Conservation (phyloP, 495 filamentous ascomycete genomes). For the Tuber magnatum region DNA sequence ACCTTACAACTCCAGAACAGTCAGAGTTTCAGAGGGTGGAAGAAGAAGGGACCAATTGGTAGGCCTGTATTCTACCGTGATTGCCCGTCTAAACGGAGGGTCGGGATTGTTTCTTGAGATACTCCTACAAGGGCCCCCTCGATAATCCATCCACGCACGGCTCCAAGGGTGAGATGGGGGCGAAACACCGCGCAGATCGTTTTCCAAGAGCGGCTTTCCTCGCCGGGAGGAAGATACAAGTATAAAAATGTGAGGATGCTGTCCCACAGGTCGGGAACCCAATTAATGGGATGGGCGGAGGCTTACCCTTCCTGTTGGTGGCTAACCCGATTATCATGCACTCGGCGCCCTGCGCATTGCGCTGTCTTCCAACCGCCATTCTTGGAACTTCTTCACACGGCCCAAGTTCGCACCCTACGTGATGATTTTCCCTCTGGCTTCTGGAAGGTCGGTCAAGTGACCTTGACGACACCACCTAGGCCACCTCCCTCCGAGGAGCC, state of each 20-base stretch:
- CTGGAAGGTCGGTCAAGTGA: slow-evolving; percentile 37
- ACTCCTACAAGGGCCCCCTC: slow-evolving; percentile 35
- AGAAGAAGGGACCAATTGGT: slow-evolving; percentile 21
- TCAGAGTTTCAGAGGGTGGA: slow-evolving; percentile 32
- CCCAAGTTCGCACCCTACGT: slow-evolving; percentile 13
- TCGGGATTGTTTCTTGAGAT: slow-evolving; percentile 34
- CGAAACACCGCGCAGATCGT: slow-evolving; percentile 38
- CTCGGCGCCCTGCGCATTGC: slow-evolving; percentile 5
- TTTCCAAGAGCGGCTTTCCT: slow-evolving; percentile 37
- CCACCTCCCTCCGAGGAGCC: neutral
- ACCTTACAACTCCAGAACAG: slow-evolving; percentile 36
- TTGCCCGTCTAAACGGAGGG: slow-evolving; percentile 38
- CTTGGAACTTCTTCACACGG: slow-evolving; percentile 13
- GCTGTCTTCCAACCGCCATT: slow-evolving; percentile 17
- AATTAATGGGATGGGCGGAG: slow-evolving; percentile 24
- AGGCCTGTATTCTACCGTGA: slow-evolving; percentile 36
- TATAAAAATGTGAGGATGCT: slow-evolving; percentile 35
- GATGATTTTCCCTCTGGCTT: slow-evolving; percentile 31
- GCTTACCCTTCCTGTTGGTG: slow-evolving; percentile 23
- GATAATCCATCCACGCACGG: slow-evolving; percentile 37
- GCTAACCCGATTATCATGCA: slow-evolving; percentile 31
- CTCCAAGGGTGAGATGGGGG: slow-evolving; percentile 39
- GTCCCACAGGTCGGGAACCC: slow-evolving; percentile 33
- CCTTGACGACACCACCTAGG: slow-evolving; percentile 25
- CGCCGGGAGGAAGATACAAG: slow-evolving; percentile 21